Percentiles rank a stretch among this genome's conserved stretches.
Evolutionary conservation across 1,139 yeast genomes (phyloP).

Genomic region (Lodderomyces oxycetoniae): DNA sequence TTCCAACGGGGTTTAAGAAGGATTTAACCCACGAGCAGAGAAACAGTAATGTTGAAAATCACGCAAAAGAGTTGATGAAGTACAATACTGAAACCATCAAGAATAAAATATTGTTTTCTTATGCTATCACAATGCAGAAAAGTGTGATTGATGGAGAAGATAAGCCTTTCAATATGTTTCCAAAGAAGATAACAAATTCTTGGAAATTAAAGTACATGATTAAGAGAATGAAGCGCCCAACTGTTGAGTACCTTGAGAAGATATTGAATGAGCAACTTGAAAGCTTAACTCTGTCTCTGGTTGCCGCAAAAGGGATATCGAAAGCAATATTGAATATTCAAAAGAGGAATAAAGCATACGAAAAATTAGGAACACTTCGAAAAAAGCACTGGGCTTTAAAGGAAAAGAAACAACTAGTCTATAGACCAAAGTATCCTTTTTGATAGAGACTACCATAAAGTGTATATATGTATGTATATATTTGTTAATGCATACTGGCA

Average conservation of each 20-base stretch:
- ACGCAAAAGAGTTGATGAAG: slow-evolving; percentile 17
- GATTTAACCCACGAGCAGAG: slow-evolving; percentile 19
- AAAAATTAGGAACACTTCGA: slow-evolving; percentile 8
- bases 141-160: slow-evolving; percentile 3
- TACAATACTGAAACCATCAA: slow-evolving; percentile 15
- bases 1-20: slow-evolving; percentile 21
- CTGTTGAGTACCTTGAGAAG: background rate
- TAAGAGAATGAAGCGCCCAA: slow-evolving; percentile 1
- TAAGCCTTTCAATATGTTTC: slow-evolving; percentile 3
- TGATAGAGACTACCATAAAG: background rate
- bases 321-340: background rate
- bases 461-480: background rate
- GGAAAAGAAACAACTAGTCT: slow-evolving; percentile 8
- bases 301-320: too few relatives aligned
- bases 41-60: slow-evolving; percentile 17
- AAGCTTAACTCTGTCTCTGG: too few relatives aligned
- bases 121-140: slow-evolving; percentile 6
- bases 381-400: slow-evolving; percentile 7
- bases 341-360: slow-evolving; percentile 6
- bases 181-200: slow-evolving; percentile 1
- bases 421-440: slow-evolving; percentile 9
- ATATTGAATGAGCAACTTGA: slow-evolving; percentile 1
- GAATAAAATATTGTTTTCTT: slow-evolving; percentile 8
- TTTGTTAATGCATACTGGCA: background rate
- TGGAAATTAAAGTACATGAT: slow-evolving; percentile 11